phyloP scores from a whole-genome alignment of 2,329 filamentous ascomycete species.

The Neofusicoccum sp. region DNA sequence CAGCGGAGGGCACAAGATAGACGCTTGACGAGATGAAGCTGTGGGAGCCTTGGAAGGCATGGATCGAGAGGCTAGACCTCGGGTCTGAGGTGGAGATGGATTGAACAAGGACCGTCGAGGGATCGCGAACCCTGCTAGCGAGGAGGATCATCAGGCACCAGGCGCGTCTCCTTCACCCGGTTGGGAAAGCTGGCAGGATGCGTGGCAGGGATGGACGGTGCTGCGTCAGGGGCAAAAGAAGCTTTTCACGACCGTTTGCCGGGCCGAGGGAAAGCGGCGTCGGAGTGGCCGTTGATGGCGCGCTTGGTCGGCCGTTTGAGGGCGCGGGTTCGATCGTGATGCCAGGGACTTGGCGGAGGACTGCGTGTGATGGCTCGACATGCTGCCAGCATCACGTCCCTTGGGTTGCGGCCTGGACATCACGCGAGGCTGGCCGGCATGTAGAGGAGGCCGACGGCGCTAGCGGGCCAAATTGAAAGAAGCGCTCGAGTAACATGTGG shows the following conservation, averaged over 20 bases:
- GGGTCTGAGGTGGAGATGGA: background rate
- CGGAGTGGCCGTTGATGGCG: no score
- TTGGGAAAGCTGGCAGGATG: background rate
- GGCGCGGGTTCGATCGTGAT: no score
- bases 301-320: no score
- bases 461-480: no score
- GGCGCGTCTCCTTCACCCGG: background rate
- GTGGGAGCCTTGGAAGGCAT: background rate
- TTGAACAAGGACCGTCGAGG: slow-evolving; percentile 1
- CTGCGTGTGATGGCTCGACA: no score
- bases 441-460: no score
- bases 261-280: no score
- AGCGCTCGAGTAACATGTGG: no score
- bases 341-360: no score
- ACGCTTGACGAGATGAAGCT: background rate
- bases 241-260: background rate
- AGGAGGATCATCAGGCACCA: slow-evolving; percentile 9
- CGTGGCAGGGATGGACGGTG: background rate
- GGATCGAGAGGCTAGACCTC: background rate
- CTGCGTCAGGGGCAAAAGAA: slow-evolving; percentile 3
- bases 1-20: background rate
- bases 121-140: slow-evolving; percentile 12
- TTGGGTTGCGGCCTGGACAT: no score
- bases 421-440: no score
- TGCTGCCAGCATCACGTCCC: no score